Percentiles rank a stretch among this genome's conserved stretches.
These are phyloP conservation scores for Entoloma clypeatum DNA, from an alignment of 1,284 basidiomycete species.

Conservation along the genomic window DNA sequence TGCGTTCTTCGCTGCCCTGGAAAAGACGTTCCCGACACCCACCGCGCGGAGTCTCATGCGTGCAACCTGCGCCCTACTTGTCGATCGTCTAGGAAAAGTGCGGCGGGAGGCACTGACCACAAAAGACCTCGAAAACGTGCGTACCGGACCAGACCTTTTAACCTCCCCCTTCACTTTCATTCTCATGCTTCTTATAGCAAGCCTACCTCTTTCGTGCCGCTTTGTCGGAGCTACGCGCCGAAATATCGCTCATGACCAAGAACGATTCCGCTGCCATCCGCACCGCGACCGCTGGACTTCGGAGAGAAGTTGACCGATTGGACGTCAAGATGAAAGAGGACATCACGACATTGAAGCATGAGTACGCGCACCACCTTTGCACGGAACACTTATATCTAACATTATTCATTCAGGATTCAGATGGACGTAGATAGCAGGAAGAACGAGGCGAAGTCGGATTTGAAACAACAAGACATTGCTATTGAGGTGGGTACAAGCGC, in stretches of 20 bases:
- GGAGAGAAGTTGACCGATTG: constrained; percentile 86
- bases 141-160: constrained; percentile 32
- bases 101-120: constrained; percentile 70
- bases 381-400: constrained; percentile 6
- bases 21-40: constrained; percentile 65
- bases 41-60: constrained; percentile 83
- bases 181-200: constrained; percentile 51
- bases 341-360: constrained; percentile 84
- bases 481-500: constrained; percentile 86
- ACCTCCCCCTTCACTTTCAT: background rate
- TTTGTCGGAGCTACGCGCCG: constrained; percentile 85
- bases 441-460: constrained; percentile 85
- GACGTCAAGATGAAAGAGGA: constrained; percentile 95
- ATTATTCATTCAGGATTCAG: constrained; percentile 62
- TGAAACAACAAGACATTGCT: constrained; percentile 83
- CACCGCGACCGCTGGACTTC: constrained; percentile 69
- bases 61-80: constrained; percentile 77
- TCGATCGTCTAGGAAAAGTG: constrained; percentile 74
- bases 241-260: constrained; percentile 78
- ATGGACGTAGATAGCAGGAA: constrained; percentile 96
- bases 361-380: constrained; percentile 52
- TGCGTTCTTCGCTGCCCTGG: constrained; percentile 62
- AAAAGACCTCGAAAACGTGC: constrained; percentile 89
- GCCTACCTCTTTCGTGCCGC: constrained; percentile 96
- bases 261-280: constrained; percentile 84